These are phyloP conservation scores for Fusarium pseudoanthophilum DNA, from an alignment of 2,329 filamentous ascomycete genomes.

Conservation along the genomic window DNA sequence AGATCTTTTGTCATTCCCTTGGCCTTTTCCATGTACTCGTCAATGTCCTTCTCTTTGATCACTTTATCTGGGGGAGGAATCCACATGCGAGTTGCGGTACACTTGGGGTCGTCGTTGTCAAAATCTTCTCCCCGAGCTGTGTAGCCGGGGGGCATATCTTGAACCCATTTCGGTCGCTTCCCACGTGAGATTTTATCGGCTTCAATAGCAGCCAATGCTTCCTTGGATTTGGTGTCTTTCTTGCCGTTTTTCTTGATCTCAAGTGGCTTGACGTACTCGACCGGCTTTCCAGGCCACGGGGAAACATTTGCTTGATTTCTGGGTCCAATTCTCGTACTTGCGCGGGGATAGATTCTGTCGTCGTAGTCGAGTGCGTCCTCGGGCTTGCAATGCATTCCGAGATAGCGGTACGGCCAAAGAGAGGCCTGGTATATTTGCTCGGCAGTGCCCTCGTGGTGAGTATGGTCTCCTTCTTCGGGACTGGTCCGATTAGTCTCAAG, in stretches of 20 bases:
- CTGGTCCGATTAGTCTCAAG: slow-evolving; percentile 71
- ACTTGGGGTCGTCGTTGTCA: slow-evolving; percentile 74
- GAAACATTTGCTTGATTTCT: slow-evolving; percentile 89
- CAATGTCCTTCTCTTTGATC: slow-evolving; percentile 68
- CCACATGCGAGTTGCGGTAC: slow-evolving; percentile 81
- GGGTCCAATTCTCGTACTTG: slow-evolving; percentile 90
- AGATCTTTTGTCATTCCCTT: slow-evolving; percentile 72
- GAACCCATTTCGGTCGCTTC: slow-evolving; percentile 89
- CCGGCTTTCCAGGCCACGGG: slow-evolving; percentile 85
- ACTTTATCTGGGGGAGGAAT: slow-evolving; percentile 73
- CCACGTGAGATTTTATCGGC: slow-evolving; percentile 82
- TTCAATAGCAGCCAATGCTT: slow-evolving; percentile 81
- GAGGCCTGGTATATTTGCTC: slow-evolving; percentile 93
- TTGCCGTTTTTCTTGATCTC: slow-evolving; percentile 87
- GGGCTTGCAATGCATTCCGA: slow-evolving; percentile 93
- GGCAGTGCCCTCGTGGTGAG: slow-evolving; percentile 72
- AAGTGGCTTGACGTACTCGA: slow-evolving; percentile 89
- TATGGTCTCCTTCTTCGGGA: slow-evolving; percentile 66
- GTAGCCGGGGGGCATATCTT: slow-evolving; percentile 91
- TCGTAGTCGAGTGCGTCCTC: slow-evolving; percentile 97
- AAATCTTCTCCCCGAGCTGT: slow-evolving; percentile 84
- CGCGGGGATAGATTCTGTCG: slow-evolving; percentile 95
- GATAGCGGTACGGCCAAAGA: slow-evolving; percentile 95
- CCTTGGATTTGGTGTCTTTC: slow-evolving; percentile 84
- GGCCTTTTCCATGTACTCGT: slow-evolving; percentile 80